These are phyloP conservation scores for Starmerella riodocensis DNA, from an alignment of 805 yeast genomes.

Conservation along the genomic window DNA sequence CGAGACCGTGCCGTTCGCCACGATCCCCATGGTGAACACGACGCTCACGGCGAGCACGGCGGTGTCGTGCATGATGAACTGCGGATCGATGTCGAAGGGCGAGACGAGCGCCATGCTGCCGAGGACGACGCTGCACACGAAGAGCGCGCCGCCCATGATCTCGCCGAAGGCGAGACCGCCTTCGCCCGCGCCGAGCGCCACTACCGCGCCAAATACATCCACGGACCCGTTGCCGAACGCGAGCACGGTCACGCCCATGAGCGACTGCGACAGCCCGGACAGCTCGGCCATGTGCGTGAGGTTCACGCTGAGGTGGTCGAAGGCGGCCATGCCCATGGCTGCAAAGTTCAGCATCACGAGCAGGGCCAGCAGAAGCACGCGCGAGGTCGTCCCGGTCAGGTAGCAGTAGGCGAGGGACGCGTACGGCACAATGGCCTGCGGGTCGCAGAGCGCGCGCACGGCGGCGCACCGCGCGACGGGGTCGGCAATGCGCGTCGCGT, in stretches of 20 bases:
- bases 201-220: slow-evolving; percentile 71
- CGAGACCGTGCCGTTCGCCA: slow-evolving; percentile 43
- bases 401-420: slow-evolving; percentile 8
- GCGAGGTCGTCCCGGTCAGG: background rate
- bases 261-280: slow-evolving; percentile 54
- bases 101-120: slow-evolving; percentile 62
- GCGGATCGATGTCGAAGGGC: slow-evolving; percentile 43
- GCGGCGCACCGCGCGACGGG: slow-evolving; percentile 7
- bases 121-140: slow-evolving; percentile 63
- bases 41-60: slow-evolving; percentile 42
- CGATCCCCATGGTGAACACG: slow-evolving; percentile 37
- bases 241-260: slow-evolving; percentile 74
- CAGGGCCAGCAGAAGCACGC: background rate
- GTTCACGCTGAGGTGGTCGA: slow-evolving; percentile 72
- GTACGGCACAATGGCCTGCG: slow-evolving; percentile 7
- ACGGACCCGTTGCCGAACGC: slow-evolving; percentile 92
- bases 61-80: slow-evolving; percentile 45
- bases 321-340: slow-evolving; percentile 64
- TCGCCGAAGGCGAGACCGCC: slow-evolving; percentile 78
- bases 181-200: slow-evolving; percentile 62
- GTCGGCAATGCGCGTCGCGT: background rate
- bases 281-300: slow-evolving; percentile 49
- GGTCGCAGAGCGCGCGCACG: slow-evolving; percentile 7
- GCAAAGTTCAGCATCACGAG: slow-evolving; percentile 37
- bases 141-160: slow-evolving; percentile 78